Evolutionary conservation across 345 rosid species (phyloP), one percentile per base, ranked within the genome.

Genomic region (Schrenkiella parvula): DNA sequence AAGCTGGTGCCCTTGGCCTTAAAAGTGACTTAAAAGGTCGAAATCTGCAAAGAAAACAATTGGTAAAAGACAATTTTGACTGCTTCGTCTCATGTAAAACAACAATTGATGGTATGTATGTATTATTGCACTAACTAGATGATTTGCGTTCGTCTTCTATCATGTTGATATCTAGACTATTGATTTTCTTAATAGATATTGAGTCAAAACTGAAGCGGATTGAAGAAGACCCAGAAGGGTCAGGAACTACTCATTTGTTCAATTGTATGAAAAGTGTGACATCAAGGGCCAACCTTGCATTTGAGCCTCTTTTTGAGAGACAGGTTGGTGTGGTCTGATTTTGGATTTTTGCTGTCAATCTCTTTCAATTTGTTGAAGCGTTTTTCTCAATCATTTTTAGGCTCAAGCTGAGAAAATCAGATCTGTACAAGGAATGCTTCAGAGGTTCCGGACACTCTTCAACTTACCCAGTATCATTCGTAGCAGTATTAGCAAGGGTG

Each of bases 81-180:
- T 95, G 97, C 82, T 95, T 95, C 80, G 99, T 95, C 86, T 95
- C 98, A 10, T 95, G 99, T 86, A 95, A 95, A 84, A 95, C 96
- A 21, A 91, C 98, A 34, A 95, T 95, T 81, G 99, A 95, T 80
- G 99, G 98, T 93, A 88, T 66, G 98, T 88, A 88, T 64, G 83
- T 66, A 59, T 71, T 21, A 34, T 29, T 47, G 58, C 38, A 39
- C 62, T 58, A 31, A 47, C 10, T 52, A 59, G 56, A 64, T 74
- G 4, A 51, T 71, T 66, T 54, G 6, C 37, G 15, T 38, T 63
- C 31, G 42, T 64, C 50, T 31, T 47, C 32, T 61, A 51, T 62
- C 54, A 19, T 67, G 53, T 74, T 86, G 50, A 78, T 57, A 35
- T 48, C 53, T 53, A 73, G 66, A 72, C 22, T 35, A 43, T 35